These are phyloP conservation scores for Canavalia gladiata DNA, from an alignment of 306 rosid genomes.

Conservation along the genomic window DNA sequence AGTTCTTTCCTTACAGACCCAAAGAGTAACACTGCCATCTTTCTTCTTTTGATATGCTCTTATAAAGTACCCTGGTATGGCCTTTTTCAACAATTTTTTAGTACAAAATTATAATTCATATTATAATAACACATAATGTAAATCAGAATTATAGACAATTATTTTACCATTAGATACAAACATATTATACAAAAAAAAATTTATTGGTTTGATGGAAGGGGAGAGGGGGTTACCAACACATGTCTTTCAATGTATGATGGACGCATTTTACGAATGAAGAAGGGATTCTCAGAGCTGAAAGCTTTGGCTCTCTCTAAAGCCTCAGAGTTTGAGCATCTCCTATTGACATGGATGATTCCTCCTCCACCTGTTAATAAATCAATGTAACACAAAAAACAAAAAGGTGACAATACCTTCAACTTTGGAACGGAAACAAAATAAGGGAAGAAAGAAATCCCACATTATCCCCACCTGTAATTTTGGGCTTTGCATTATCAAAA, in stretches of 20 bases:
- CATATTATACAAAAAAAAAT: neutral
- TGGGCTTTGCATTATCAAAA: neutral
- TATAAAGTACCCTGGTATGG: neutral
- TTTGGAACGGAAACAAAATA: neutral
- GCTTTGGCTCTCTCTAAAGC: conserved; percentile 8
- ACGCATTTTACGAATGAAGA: conserved; percentile 4
- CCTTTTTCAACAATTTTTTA: neutral
- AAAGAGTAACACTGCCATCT: neutral
- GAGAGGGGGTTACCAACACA: neutral
- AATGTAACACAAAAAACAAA: neutral
- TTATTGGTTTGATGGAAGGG: neutral
- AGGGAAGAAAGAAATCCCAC: neutral
- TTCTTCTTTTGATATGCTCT: neutral
- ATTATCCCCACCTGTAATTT: neutral
- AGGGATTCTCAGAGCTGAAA: neutral
- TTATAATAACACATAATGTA: neutral
- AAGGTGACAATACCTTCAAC: neutral
- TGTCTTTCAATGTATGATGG: neutral
- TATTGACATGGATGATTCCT: neutral
- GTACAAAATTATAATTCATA: neutral
- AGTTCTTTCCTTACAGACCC: neutral
- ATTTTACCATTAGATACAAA: neutral
- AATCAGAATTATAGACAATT: neutral
- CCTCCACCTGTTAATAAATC: neutral
- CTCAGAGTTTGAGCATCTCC: neutral